phyloP scores from a whole-genome alignment of 495 filamentous ascomycete species.

The Penicillium longicatenatum region DNA sequence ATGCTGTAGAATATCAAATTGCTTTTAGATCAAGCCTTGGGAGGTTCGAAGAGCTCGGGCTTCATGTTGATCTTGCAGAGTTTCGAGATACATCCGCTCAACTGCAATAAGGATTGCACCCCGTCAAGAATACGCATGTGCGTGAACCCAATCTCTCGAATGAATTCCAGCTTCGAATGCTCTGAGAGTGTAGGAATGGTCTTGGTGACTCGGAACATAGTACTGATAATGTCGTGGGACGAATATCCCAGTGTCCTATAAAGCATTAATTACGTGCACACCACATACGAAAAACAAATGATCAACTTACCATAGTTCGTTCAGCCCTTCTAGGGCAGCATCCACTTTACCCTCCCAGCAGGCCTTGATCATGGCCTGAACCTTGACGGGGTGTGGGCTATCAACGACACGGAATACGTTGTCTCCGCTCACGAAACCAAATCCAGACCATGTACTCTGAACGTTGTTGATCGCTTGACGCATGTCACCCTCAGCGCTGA shows the following conservation, averaged over 20 bases:
- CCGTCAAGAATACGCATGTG: constrained; percentile 99
- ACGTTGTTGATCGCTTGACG: constrained; percentile 98
- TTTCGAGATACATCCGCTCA: constrained; percentile 87
- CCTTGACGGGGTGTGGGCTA: constrained; percentile 93
- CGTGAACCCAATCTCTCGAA: constrained; percentile 97
- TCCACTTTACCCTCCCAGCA: constrained; percentile 92
- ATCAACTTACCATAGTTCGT: constrained; percentile 76
- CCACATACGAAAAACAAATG: background rate
- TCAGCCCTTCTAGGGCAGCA: constrained; percentile 78
- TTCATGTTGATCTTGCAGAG: constrained; percentile 96
- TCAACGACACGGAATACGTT: constrained; percentile 99
- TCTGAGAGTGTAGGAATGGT: constrained; percentile 86
- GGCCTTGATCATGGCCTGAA: constrained; percentile 97
- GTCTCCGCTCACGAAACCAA: constrained; percentile 94
- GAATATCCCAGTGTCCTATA: constrained; percentile 80
- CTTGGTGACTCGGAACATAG: constrained; percentile 99
- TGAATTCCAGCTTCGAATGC: constrained; percentile 92
- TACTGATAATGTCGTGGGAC: constrained; percentile 95
- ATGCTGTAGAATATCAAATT: constrained; percentile 24
- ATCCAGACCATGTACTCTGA: constrained; percentile 92
- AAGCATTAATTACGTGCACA: constrained; percentile 14
- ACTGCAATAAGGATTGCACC: constrained; percentile 89
- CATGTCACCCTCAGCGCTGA: constrained; percentile 98
- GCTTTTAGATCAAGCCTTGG: constrained; percentile 31
- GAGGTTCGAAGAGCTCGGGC: constrained; percentile 73